Base-by-base conservation (phyloP, 2,329 filamentous ascomycete species). In the Thielaviopsis populi region DNA sequence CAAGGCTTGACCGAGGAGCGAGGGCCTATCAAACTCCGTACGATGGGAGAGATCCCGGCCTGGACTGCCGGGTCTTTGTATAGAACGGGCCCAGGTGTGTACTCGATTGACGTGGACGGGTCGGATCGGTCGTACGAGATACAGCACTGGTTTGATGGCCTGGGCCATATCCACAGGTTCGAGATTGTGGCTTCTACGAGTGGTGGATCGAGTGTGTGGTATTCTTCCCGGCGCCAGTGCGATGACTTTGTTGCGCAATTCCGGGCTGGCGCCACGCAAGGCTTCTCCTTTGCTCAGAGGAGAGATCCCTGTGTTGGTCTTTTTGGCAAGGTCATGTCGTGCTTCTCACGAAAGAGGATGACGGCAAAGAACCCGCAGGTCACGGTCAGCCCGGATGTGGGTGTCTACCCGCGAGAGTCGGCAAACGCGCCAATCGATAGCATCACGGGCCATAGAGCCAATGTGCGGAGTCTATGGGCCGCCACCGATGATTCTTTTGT, bases 131-230 rank as follows among this genome's bases (percentile, higher is more conserved):
- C 78, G 0, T 84, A 85, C 69, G 76, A 78, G 40, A 77, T 85
- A 13, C 81, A 79, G 0, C 88, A 94, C 72, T 94, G 89, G 89
- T 94, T 94, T 68, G 89, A 94, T 70, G 87, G 87, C 5, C 83
- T 90, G 65, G 80, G 83, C 2, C 82, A 88, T 63, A 78, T 83
- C 0, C 87, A 92, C 73, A 83, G 82, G 33, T 92, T 92, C 70
- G 79, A 89, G 65, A 86, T 92, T 40, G 69, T 83, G 2, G 71
- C 79, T 0, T 67, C 77, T 0, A 40, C 65, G 50, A 70, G 24
- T 41, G 53, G 61, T 2, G 30, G 19, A n/a, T n/a, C 27, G 5
- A 33, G 17, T 5, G 85, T 91, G 2, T 75, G 79, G 27, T 92
- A 92, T 71, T 86, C 85, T 6, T 94, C 88, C 1, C 79, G 86